A percentile compares a stretch with the other conserved stretches of the same genome.
Evolutionary conservation across 768 basidiomycete genomes (phyloP).

Genomic region (Hortiboletus flavorubellus): DNA sequence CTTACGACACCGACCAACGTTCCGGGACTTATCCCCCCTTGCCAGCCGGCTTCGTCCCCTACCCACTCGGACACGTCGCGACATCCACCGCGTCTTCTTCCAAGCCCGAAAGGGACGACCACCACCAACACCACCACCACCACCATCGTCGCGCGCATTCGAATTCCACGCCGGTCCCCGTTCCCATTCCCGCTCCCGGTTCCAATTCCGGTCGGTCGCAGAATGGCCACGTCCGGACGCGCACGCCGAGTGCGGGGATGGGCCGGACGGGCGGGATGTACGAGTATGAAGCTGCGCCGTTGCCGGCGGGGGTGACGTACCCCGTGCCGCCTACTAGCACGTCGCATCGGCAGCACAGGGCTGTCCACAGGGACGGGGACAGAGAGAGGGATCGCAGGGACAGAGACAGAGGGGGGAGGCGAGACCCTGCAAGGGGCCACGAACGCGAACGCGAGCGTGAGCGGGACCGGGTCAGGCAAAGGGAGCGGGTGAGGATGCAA

Average conservation of each 20-base stretch:
- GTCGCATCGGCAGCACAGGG: slow-evolving; percentile 18
- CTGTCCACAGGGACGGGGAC: not conserved
- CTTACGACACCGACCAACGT: slow-evolving; percentile 1
- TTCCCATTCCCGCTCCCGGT: not conserved
- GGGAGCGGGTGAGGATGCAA: not conserved
- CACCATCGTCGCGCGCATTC: not conserved
- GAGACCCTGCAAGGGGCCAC: not conserved
- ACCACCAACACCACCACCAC: not conserved
- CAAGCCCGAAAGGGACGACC: not conserved
- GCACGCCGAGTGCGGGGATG: slow-evolving; percentile 14
- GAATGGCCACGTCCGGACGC: slow-evolving; percentile 3
- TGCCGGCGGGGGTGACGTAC: slow-evolving; percentile 27
- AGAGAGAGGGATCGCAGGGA: not conserved
- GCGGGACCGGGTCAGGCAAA: not conserved
- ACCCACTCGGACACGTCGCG: not conserved
- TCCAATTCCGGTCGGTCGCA: not conserved
- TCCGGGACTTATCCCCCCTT: slow-evolving; percentile 10
- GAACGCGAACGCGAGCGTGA: not conserved
- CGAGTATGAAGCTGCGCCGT: slow-evolving; percentile 28
- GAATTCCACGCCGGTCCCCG: not conserved
- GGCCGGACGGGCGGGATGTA: slow-evolving; percentile 9
- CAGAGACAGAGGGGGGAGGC: not conserved
- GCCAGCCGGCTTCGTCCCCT: slow-evolving; percentile 21
- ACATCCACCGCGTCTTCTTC: not conserved
- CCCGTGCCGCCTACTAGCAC: slow-evolving; percentile 27